Evolutionary conservation across 176 grass and related monocot genomes (phyloP), one percentile per base, ranked within the genome.

Genomic region (Saccharum spontaneum): DNA sequence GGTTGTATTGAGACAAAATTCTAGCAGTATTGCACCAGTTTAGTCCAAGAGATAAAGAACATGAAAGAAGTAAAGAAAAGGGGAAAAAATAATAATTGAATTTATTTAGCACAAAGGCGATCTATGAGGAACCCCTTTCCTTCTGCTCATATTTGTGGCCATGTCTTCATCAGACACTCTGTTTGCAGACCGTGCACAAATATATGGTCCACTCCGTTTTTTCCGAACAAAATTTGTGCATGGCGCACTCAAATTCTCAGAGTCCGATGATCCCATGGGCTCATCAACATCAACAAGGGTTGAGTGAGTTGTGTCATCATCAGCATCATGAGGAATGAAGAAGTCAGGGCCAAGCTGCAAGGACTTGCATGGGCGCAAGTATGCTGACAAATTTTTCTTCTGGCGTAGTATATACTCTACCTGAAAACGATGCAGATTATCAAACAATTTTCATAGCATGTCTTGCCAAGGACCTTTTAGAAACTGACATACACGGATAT

Each of bases 281-380:
- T 97, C 95, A 52, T 98, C 95, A 72, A 85, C 93, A 84, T 98
- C 93, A 18, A 98, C 82, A 7, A 98, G 83, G 34, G 95, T 98
- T 41, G 95, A 98, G 68, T 93, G 91, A 22, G 91, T 98, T 5
- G 95, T 98, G 79, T 98, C 94, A 23, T 98, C 95, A 77, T 98
- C 95, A 52, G 84, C 88, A 48, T 98, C 92, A 57, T 88, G 87
- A 74, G 95, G 95, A 82, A 98, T 93, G 91, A 95, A 95, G 85
- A 98, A 98, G 40, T 98, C 95, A 46, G 95, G 95, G 17, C 95
- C 92, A 84, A 98, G 90, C 88, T 98, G 93, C 85, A 98, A 88
- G 18, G 39, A 91, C 83, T 95, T 95, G 85, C 95, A 98, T 77
- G 89, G 81, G 41, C 91, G 90, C 88, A 98, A 81, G 79, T 93